A percentile compares a stretch with the other conserved stretches of the same genome.
phyloP scores from a whole-genome alignment of 768 basidiomycete species.

The Lentinula edodes region DNA sequence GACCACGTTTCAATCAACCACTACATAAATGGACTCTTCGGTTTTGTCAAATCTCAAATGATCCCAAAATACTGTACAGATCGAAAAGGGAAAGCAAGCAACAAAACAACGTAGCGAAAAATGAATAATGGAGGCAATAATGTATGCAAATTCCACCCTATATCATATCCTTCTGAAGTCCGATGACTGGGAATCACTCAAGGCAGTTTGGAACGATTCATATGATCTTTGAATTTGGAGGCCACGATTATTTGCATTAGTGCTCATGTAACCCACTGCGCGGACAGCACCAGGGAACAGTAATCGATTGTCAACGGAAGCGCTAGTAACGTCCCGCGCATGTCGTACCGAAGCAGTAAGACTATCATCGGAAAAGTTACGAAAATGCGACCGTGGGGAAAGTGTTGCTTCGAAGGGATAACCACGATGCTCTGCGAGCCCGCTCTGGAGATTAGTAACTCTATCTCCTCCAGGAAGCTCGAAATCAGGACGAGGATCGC shows the following conservation, averaged over 20 bases:
- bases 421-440: neutral
- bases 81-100: neutral
- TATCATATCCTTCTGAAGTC: neutral
- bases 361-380: slow-evolving; percentile 14
- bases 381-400: neutral
- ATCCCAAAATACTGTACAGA: neutral
- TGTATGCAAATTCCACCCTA: neutral
- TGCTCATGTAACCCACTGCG: slow-evolving; percentile 10
- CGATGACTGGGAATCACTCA: neutral
- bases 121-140: neutral
- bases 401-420: neutral
- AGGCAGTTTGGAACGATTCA: neutral
- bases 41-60: too few species aligned
- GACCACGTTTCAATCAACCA: too few species aligned
- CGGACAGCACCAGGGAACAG: slow-evolving; percentile 18
- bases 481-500: neutral
- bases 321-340: neutral
- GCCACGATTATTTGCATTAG: neutral
- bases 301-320: slow-evolving; percentile 4
- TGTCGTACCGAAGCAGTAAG: neutral
- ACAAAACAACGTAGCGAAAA: neutral
- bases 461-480: neutral
- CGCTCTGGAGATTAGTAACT: neutral
- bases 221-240: neutral
- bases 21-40: too few species aligned